Evolutionary conservation across 2,329 filamentous ascomycete species (phyloP), one percentile per base, ranked within the genome.

Genomic region (Neonectria ditissima): DNA sequence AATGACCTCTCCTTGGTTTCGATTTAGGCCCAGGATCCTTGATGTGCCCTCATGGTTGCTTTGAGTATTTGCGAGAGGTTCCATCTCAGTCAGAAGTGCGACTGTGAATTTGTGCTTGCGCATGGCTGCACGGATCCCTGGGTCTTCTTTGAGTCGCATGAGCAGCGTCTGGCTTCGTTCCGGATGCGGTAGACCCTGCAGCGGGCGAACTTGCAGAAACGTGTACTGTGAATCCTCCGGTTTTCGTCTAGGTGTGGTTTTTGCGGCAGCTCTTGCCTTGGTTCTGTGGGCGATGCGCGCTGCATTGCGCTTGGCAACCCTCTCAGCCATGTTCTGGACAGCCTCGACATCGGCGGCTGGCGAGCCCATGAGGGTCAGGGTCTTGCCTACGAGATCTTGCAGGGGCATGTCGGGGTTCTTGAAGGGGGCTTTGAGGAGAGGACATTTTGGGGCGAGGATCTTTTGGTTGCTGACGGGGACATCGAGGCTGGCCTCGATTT

Each of bases 51-150:
- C 91, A 73, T 92, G 91, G 4, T 87, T 92, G 1, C 82, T 78
- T 66, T 85, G 77, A 0, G 94, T 97, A 78, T 97, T 89, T 69
- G 90, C 86, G 0, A 90, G 84, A 0, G 96, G 96, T 72, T 99
- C 92, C 95, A 99, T 98, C 80, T 99, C 96, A 0, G 94, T 97
- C 26, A 99, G 84, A 3, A 98, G 79, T 0, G 91, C 91, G 1
- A 99, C 96, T 20, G 86, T 87, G 82, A 97, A 97, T 67, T 89
- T 87, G 81, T 97, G 94, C 72, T 89, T 90, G 16, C 86, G 83
- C 96, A 99, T 99, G 1, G 89, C 86, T 1, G 90, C 84, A 67
- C 90, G 90, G 79, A 99, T 95, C 8, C 96, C 96, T 0, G 92
- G 90, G 77, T 99, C 96, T 65, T 91, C 86, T 67, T 89, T 89